Percentiles rank a stretch among this genome's conserved stretches.
These are phyloP conservation scores for Aspergillus candidus DNA, from an alignment of 2,329 filamentous ascomycete genomes.

Conservation along the genomic window DNA sequence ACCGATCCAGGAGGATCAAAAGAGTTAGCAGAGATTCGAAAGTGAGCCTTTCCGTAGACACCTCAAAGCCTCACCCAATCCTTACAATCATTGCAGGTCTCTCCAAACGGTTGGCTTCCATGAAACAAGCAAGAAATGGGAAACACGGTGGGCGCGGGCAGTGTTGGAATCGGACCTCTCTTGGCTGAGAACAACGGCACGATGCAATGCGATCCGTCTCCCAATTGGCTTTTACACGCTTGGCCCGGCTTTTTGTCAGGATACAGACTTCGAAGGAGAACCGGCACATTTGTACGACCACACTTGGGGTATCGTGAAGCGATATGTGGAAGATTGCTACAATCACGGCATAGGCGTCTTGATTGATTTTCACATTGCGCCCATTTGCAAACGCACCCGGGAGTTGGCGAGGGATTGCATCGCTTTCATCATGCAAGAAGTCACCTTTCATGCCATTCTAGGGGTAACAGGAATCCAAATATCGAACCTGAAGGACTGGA, in stretches of 20 bases:
- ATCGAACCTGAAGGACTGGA: slow-evolving; percentile 51
- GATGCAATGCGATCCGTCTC: slow-evolving; percentile 53
- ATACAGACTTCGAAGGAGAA: slow-evolving; percentile 47
- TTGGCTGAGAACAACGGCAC: slow-evolving; percentile 48
- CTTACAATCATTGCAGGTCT: slow-evolving; percentile 23
- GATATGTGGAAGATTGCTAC: slow-evolving; percentile 42
- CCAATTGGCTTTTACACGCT: slow-evolving; percentile 57
- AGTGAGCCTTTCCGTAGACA: slow-evolving; percentile 14
- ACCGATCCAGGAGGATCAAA: slow-evolving; percentile 36
- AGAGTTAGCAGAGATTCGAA: slow-evolving; percentile 49
- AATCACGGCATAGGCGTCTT: slow-evolving; percentile 49
- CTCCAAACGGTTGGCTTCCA: slow-evolving; percentile 45
- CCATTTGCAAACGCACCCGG: slow-evolving; percentile 41
- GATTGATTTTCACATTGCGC: slow-evolving; percentile 55
- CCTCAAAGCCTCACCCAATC: neutral
- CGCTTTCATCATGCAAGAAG: slow-evolving; percentile 47
- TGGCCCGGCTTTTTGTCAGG: slow-evolving; percentile 44
- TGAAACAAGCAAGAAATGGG: slow-evolving; percentile 45
- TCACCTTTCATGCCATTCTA: slow-evolving; percentile 32
- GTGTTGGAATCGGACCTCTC: slow-evolving; percentile 47
- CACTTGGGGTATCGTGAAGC: slow-evolving; percentile 49
- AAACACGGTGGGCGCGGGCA: slow-evolving; percentile 49
- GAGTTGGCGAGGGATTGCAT: slow-evolving; percentile 44
- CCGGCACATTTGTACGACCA: slow-evolving; percentile 46
- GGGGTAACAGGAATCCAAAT: slow-evolving; percentile 53